These are phyloP conservation scores for Fusarium sp. DNA, from an alignment of 2,329 filamentous ascomycete genomes.

Conservation along the genomic window DNA sequence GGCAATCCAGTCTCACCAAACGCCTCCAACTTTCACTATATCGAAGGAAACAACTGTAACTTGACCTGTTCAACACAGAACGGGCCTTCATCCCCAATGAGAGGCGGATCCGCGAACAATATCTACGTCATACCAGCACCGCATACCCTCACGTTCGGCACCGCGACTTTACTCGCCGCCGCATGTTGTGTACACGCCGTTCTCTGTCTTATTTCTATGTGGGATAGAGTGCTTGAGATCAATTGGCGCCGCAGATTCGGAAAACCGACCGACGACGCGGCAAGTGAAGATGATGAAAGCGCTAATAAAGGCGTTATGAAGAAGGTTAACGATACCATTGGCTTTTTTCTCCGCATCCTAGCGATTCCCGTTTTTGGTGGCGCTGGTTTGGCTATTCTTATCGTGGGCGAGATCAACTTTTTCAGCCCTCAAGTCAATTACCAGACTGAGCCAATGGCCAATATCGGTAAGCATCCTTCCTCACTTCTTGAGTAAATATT, in stretches of 20 bases:
- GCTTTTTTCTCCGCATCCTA: constrained; percentile 62
- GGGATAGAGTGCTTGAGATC: constrained; percentile 70
- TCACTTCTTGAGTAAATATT: rapidly evolving
- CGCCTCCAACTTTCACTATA: constrained; percentile 56
- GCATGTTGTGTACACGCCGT: constrained; percentile 73
- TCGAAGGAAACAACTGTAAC: constrained; percentile 52
- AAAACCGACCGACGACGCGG: neutral
- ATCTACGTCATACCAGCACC: constrained; percentile 72
- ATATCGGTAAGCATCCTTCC: constrained; percentile 58
- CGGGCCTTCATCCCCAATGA: constrained; percentile 65
- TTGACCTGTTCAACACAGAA: constrained; percentile 55
- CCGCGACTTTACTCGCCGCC: constrained; percentile 68
- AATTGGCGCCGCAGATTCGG: constrained; percentile 63
- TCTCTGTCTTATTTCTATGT: constrained; percentile 68
- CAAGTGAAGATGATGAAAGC: constrained; percentile 53
- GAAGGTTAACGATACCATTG: constrained; percentile 63
- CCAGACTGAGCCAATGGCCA: constrained; percentile 69
- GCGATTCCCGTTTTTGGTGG: constrained; percentile 68
- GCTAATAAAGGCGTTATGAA: constrained; percentile 63
- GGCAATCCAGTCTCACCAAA: constrained; percentile 50
- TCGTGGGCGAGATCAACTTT: constrained; percentile 72
- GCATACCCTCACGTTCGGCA: constrained; percentile 63
- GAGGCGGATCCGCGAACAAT: constrained; percentile 64
- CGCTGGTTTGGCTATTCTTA: constrained; percentile 66
- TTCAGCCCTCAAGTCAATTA: constrained; percentile 65